These are phyloP conservation scores for Rhododendron ferrugineum DNA, from an alignment of 148 eudicot genomes.

Conservation along the genomic window DNA sequence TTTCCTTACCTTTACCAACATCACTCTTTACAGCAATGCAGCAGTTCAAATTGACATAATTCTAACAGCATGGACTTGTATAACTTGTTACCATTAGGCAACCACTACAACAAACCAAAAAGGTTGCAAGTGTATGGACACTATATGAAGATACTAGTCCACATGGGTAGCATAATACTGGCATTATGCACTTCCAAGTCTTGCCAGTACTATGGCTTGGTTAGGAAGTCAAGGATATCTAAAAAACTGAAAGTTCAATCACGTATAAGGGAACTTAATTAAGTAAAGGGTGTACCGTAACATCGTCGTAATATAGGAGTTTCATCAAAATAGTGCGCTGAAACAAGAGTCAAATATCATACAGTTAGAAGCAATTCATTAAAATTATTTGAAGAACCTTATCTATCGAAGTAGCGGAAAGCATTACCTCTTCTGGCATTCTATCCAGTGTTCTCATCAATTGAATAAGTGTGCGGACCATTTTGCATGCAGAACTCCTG, in stretches of 20 bases:
- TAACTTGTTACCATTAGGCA: not conserved
- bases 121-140: not conserved
- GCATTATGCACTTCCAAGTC: not conserved
- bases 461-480: conserved; percentile 85
- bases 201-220: not conserved
- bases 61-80: not conserved
- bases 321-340: conserved; percentile 98
- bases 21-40: not conserved
- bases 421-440: conserved; percentile 93
- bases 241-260: not conserved
- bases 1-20: no score
- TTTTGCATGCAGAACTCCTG: conserved; percentile 98
- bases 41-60: not conserved
- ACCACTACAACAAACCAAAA: not conserved
- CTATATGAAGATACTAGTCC: not conserved
- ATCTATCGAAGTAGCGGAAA: conserved; percentile 3
- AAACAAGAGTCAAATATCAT: conserved; percentile 20
- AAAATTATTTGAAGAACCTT: not conserved
- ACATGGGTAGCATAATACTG: not conserved
- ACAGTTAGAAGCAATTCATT: not conserved
- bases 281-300: conserved; percentile 53
- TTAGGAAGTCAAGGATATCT: not conserved
- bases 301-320: conserved; percentile 87
- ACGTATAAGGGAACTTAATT: not conserved
- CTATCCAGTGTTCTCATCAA: conserved; percentile 92